Base-by-base conservation (phyloP, 495 filamentous ascomycete genomes). In the Chaetomium tenue region DNA sequence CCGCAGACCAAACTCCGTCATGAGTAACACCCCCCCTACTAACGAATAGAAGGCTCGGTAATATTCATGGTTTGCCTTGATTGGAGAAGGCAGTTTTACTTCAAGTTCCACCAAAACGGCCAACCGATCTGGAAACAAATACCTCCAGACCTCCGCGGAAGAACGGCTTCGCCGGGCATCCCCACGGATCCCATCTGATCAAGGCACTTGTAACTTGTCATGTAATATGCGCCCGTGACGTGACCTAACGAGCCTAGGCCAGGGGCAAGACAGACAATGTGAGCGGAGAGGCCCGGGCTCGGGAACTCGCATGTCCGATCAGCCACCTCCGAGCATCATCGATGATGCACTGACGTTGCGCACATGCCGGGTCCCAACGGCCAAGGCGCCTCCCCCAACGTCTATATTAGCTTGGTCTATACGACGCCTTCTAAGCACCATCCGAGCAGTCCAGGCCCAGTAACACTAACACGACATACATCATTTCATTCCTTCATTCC, bases 191-290 rank as follows among this genome's bases (percentile, higher is more conserved):
- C 33, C 33, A 37, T 37, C 33, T 37, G 33, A 37, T 37, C 8
- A 8, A 11, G 57, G 8, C 4, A 13, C 5, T 47, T 30, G 8
- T 23, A 46, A 1, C 40, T 23, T 51, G 59, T 53, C 33, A 61
- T 54, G 4, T 2, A 25, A 53, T 53, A 61, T 61, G 60, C 37
- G 44, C 3, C 37, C 16, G 50, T 61, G 60, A 61, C 50, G 60
- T 60, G 58, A 51, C n/a, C n/a, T 8, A 13, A 1, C 20, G 8
- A n/a, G 47, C 40, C 33, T 37, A 8, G 2, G 5, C 25, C 11
- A 50, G 22, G 30, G 16, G 39, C n/a, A n/a, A 30, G 28, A 30
- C 28, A 30, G 6, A 6, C 6, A 18, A 25, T 5, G 6, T 23
- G 13, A 20, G 5, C 23, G 46, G 13, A 15, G 7, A 23, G 11